These are phyloP conservation scores for Umbelopsis sp. DNA, from an alignment of 192 early-diverging fungal genomes.

Conservation along the genomic window DNA sequence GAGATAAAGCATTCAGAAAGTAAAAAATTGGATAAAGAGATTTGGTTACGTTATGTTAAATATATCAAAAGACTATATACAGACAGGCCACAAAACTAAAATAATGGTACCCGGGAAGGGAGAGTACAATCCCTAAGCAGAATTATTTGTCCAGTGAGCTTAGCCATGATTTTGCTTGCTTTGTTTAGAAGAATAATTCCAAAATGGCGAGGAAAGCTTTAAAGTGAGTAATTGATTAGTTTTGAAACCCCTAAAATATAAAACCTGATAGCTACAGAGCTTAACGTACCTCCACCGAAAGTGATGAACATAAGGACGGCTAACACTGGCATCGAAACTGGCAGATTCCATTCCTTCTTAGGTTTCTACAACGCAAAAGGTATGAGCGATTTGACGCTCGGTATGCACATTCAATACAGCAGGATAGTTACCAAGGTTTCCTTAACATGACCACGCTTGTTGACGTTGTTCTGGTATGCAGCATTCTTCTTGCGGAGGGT, in stretches of 20 bases:
- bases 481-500: conserved; percentile 41
- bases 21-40: not conserved
- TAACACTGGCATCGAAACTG: conserved; percentile 30
- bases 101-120: not conserved
- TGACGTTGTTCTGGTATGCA: conserved; percentile 38
- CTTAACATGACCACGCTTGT: conserved; percentile 42
- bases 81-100: not conserved
- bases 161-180: not conserved
- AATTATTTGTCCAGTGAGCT: not conserved
- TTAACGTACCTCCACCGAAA: conserved; percentile 17
- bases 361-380: conserved; percentile 27
- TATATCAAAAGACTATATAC: conserved; percentile 3
- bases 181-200: conserved; percentile 15
- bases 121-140: not conserved
- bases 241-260: not conserved
- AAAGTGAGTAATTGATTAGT: not conserved
- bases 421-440: conserved; percentile 28
- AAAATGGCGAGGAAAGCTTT: conserved; percentile 24
- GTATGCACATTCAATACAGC: not conserved
- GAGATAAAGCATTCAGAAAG: conserved; percentile 1
- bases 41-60: not conserved
- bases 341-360: conserved; percentile 17
- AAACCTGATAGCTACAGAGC: not conserved
- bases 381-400: not conserved
- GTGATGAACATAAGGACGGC: conserved; percentile 10